Evolutionary conservation across 2,329 filamentous ascomycete species (phyloP).

Genomic region (Apiospora saccharicola): DNA sequence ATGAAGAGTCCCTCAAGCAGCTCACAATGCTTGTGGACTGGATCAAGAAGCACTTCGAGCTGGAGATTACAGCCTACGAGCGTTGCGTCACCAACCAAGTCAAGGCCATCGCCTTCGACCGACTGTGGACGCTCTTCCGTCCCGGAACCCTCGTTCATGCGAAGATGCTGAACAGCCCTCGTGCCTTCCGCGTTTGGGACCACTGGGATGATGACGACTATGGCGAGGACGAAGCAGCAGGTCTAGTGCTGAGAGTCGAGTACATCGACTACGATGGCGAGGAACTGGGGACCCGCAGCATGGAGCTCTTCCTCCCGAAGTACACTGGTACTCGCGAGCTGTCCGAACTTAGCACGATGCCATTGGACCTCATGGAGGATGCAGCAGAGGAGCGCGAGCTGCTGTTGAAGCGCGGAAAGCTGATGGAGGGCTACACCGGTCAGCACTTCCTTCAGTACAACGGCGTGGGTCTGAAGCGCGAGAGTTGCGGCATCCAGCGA

Average conservation of each 20-base stretch:
- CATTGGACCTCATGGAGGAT: constrained; percentile 40
- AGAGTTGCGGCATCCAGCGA: constrained; percentile 30
- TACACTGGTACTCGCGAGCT: constrained; percentile 39
- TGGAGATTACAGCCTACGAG: constrained; percentile 38
- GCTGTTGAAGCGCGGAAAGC: constrained; percentile 42
- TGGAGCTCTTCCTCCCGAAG: constrained; percentile 36
- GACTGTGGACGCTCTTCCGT: constrained; percentile 43
- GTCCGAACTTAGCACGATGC: constrained; percentile 40
- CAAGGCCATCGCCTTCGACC: constrained; percentile 37
- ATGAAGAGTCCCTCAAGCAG: constrained; percentile 37
- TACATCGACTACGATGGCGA: constrained; percentile 48
- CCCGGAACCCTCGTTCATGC: constrained; percentile 38
- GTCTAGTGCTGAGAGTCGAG: constrained; percentile 35
- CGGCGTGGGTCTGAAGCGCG: constrained; percentile 37
- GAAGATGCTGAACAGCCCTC: constrained; percentile 36
- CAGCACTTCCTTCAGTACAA: constrained; percentile 45
- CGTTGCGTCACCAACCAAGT: constrained; percentile 35
- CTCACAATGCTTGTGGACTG: constrained; percentile 39
- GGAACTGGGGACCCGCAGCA: constrained; percentile 38
- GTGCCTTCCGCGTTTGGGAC: constrained; percentile 39
- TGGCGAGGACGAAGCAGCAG: constrained; percentile 32
- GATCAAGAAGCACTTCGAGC: constrained; percentile 45
- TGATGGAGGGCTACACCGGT: constrained; percentile 43
- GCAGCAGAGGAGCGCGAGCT: constrained; percentile 30
- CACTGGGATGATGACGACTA: constrained; percentile 37